Evolutionary conservation across 1,284 basidiomycete species (phyloP).

Genomic region (Retiboletus flavoniger): DNA sequence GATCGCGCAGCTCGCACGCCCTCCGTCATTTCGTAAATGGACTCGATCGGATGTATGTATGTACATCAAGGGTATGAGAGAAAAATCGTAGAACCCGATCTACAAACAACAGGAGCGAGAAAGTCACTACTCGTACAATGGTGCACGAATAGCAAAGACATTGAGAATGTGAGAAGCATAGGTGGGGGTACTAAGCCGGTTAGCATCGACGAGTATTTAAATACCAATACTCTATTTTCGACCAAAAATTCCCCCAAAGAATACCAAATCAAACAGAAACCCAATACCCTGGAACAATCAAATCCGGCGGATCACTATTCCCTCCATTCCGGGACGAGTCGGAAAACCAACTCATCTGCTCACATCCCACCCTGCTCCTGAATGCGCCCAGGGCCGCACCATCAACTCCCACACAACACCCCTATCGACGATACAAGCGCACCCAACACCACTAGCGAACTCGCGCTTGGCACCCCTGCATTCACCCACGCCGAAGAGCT

Average conservation of each 20-base stretch:
- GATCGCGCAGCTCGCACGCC: background rate
- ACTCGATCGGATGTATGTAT: background rate
- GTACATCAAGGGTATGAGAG: constrained; percentile 10
- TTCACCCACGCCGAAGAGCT: constrained; percentile 15
- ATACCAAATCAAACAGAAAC: background rate
- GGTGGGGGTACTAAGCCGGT: background rate
- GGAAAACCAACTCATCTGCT: background rate
- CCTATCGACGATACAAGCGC: constrained; percentile 15
- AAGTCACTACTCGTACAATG: background rate
- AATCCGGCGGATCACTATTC: background rate
- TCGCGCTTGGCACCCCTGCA: constrained; percentile 9
- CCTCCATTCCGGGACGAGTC: background rate
- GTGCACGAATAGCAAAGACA: background rate
- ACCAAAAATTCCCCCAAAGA: background rate
- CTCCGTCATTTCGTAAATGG: background rate
- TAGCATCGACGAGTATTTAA: background rate
- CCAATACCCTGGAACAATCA: background rate
- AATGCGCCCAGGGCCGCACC: background rate
- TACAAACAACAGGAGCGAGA: constrained; percentile 1
- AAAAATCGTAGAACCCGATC: background rate
- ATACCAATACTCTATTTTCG: background rate
- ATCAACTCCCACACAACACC: constrained; percentile 12
- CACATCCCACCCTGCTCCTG: background rate
- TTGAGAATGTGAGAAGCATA: background rate
- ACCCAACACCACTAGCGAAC: constrained; percentile 10